Evolutionary conservation across 2,329 filamentous ascomycete species (phyloP).

Genomic region (Cordyceps tenuipes): DNA sequence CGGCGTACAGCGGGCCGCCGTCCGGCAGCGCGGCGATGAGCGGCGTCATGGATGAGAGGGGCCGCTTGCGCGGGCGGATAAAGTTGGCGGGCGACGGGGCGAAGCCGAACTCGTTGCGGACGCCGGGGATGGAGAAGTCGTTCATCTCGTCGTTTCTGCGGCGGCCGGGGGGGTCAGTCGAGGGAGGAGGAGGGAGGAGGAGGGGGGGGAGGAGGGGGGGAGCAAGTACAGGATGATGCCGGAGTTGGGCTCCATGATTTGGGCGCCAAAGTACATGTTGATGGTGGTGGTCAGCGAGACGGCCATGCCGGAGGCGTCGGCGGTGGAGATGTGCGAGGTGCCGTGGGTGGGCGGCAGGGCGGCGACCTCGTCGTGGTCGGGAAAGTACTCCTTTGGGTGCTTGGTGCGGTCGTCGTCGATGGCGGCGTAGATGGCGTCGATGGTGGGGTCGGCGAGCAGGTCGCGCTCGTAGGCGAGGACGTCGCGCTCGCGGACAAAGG

Average conservation of each 20-base stretch:
- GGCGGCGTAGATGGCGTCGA: constrained; percentile 49
- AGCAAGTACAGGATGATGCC: constrained; percentile 60
- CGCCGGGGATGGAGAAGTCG: constrained; percentile 79
- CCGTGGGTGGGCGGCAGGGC: constrained; percentile 58
- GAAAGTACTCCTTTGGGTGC: constrained; percentile 67
- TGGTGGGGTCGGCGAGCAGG: constrained; percentile 57
- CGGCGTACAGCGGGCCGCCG: constrained; percentile 56
- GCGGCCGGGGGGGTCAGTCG: neutral
- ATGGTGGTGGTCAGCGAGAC: constrained; percentile 79
- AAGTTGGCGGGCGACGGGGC: constrained; percentile 73
- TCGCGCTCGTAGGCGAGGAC: constrained; percentile 48
- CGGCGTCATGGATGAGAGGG: constrained; percentile 74
- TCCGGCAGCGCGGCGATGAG: constrained; percentile 61
- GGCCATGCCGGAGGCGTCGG: constrained; percentile 65
- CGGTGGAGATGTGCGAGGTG: constrained; percentile 64
- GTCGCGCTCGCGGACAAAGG: constrained; percentile 56
- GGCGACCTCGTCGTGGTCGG: constrained; percentile 46
- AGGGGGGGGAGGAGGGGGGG: constrained; percentile 21
- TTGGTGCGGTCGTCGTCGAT: constrained; percentile 68
- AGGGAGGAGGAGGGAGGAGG: constrained; percentile 12
- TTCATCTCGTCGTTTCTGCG: constrained; percentile 54
- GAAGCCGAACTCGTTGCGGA: constrained; percentile 76
- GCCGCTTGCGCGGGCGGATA: constrained; percentile 71
- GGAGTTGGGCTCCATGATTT: constrained; percentile 70
- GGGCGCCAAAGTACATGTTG: constrained; percentile 77